Evolutionary conservation across 1,139 yeast species (phyloP).

Genomic region (Lodderomyces metapsilosis): DNA sequence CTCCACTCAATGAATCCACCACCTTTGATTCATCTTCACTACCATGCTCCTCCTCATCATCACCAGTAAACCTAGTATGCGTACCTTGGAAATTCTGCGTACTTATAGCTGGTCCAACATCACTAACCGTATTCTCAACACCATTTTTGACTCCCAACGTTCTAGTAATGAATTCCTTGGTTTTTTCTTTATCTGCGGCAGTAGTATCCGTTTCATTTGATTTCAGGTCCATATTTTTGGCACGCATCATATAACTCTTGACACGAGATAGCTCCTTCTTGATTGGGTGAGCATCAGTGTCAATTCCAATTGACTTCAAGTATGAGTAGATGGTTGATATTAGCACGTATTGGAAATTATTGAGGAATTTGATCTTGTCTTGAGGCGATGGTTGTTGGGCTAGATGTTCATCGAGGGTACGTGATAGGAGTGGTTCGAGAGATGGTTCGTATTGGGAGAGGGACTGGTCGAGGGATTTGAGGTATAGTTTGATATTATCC

Average conservation of each 20-base stretch:
- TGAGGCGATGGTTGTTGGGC: constrained; percentile 27
- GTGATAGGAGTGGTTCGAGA: constrained; percentile 34
- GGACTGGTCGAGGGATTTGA: constrained; percentile 27
- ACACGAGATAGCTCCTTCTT: constrained; percentile 71
- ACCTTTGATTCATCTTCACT: constrained; percentile 12
- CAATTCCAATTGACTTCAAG: constrained; percentile 58
- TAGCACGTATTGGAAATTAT: constrained; percentile 44
- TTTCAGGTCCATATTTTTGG: constrained; percentile 40
- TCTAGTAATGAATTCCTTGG: constrained; percentile 44
- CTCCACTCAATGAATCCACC: neutral
- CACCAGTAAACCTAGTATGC: constrained; percentile 51
- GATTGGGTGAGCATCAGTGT: constrained; percentile 59
- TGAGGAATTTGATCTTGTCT: constrained; percentile 34
- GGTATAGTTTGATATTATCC: constrained; percentile 28
- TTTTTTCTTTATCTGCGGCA: constrained; percentile 19
- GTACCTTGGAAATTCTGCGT: constrained; percentile 54
- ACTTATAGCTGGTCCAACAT: constrained; percentile 57
- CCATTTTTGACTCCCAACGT: constrained; percentile 41
- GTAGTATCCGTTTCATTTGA: constrained; percentile 18
- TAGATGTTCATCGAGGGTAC: constrained; percentile 35
- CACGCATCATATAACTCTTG: constrained; percentile 64
- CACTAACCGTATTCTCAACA: constrained; percentile 29
- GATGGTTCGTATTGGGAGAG: constrained; percentile 28
- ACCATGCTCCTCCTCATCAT: constrained; percentile 9
- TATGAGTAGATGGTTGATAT: constrained; percentile 53